Evolutionary conservation across 2,329 filamentous ascomycete genomes (phyloP).

Genomic region (Scopulariopsis brevicaulis): DNA sequence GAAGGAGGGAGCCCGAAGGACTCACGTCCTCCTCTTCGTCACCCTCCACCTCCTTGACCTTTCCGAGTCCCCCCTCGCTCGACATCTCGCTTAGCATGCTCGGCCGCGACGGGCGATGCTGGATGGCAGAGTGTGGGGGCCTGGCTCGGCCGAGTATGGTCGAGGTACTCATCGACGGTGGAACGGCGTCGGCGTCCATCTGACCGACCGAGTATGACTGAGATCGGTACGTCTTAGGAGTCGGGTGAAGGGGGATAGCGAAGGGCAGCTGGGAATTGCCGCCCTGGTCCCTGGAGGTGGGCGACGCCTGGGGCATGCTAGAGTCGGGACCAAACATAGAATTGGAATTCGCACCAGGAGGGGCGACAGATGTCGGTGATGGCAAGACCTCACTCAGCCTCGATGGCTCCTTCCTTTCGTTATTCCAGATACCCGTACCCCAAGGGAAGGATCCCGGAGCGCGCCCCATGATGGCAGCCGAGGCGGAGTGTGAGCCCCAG

Average conservation of each 20-base stretch:
- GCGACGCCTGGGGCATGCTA: constrained; percentile 33
- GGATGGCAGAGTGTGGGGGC: constrained; percentile 49
- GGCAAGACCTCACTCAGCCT: constrained; percentile 63
- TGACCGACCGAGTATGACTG: constrained; percentile 96
- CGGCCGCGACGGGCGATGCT: constrained; percentile 70
- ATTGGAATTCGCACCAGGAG: constrained; percentile 26
- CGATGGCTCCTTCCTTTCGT: constrained; percentile 68
- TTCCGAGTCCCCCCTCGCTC: constrained; percentile 47
- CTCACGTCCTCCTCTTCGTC: constrained; percentile 47
- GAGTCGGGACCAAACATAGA: constrained; percentile 38
- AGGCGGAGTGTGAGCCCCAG: constrained; percentile 43
- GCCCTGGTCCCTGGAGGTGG: constrained; percentile 37
- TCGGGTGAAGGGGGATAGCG: constrained; percentile 77
- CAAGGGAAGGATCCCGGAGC: constrained; percentile 49
- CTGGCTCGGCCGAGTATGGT: constrained; percentile 40
- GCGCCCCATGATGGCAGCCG: constrained; percentile 34
- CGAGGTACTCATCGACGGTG: constrained; percentile 27
- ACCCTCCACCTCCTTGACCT: constrained; percentile 60
- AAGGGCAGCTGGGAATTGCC: constrained; percentile 66
- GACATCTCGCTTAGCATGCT: constrained; percentile 67
- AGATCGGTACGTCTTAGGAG: constrained; percentile 85
- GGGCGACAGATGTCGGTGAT: constrained; percentile 57
- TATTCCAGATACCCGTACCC: constrained; percentile 77
- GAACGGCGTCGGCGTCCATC: constrained; percentile 53
- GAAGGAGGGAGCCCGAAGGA: constrained; percentile 29